Conservation (phyloP, 1,139 yeast genomes). For the Hanseniaspora uvarum region DNA sequence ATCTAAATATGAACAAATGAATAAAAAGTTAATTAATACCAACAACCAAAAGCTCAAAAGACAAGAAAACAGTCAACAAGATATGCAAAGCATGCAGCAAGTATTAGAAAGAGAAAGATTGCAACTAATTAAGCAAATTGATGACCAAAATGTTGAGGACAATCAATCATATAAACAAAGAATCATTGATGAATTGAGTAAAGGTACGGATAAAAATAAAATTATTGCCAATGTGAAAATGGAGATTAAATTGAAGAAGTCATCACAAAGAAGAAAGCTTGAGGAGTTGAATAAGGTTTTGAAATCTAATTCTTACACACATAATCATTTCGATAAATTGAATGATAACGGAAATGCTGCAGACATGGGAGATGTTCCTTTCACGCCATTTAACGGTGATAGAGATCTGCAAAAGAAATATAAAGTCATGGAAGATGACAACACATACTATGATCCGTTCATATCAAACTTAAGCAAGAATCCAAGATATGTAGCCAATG, state of each 20-base stretch:
- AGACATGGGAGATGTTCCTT: slow-evolving; percentile 40
- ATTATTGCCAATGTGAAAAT: slow-evolving; percentile 46
- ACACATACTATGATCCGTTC: slow-evolving; percentile 49
- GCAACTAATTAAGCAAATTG: slow-evolving; percentile 50
- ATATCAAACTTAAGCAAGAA: slow-evolving; percentile 51
- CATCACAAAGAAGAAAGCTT: slow-evolving; percentile 54
- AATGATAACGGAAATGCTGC: slow-evolving; percentile 20
- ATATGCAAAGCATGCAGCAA: slow-evolving; percentile 50
- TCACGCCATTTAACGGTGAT: slow-evolving; percentile 92
- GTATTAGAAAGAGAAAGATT: slow-evolving; percentile 47
- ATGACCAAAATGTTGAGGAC: slow-evolving; percentile 43
- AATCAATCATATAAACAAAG: slow-evolving; percentile 50
- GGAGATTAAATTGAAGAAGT: slow-evolving; percentile 51
- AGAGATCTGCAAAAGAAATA: slow-evolving; percentile 45
- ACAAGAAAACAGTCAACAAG: slow-evolving; percentile 44
- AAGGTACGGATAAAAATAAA: slow-evolving; percentile 40
- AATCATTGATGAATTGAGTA: slow-evolving; percentile 56
- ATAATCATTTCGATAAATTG: slow-evolving; percentile 22
- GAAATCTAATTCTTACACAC: slow-evolving; percentile 30
- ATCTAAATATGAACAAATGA: slow-evolving; percentile 61
- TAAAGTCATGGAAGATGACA: slow-evolving; percentile 34
- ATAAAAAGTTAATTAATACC: slow-evolving; percentile 64
- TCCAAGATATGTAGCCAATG: slow-evolving; percentile 71
- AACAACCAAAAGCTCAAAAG: slow-evolving; percentile 42
- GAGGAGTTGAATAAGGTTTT: slow-evolving; percentile 48